These are phyloP conservation scores for Quercus aquifolioides DNA, from an alignment of 306 rosid species.

Conservation along the genomic window DNA sequence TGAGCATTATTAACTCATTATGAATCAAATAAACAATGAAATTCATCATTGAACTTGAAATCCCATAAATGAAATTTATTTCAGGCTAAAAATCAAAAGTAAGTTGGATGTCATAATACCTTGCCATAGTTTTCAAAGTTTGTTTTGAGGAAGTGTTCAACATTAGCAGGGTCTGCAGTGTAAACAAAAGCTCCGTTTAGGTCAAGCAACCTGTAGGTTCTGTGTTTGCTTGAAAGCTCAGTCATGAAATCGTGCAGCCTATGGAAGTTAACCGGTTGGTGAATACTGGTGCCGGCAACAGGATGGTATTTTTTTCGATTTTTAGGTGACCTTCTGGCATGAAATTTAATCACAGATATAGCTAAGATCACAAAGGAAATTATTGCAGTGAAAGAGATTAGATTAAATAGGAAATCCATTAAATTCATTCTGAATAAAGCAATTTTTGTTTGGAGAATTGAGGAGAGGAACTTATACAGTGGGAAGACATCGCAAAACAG, in stretches of 20 bases:
- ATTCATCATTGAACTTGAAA: neutral
- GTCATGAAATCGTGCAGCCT: constrained; percentile 78
- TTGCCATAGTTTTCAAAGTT: constrained; percentile 79
- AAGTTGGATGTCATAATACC: constrained; percentile 31
- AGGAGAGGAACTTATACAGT: no score
- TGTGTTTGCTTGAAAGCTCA: constrained; percentile 59
- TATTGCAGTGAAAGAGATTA: constrained; percentile 17
- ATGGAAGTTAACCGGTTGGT: constrained; percentile 66
- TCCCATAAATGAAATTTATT: neutral
- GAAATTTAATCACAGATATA: constrained; percentile 17
- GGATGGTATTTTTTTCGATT: constrained; percentile 54
- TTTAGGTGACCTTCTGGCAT: constrained; percentile 12
- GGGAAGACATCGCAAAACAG: no score
- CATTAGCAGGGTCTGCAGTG: constrained; percentile 67
- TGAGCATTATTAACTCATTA: no score
- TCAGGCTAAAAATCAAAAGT: no score
- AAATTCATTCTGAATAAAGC: no score
- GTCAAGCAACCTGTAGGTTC: constrained; percentile 61
- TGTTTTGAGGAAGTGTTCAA: constrained; percentile 80
- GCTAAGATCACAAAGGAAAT: constrained; percentile 3
- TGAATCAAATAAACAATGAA: no score
- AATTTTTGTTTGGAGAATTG: no score
- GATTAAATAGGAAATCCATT: constrained; percentile 43
- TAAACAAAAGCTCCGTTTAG: constrained; percentile 61
- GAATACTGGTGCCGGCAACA: constrained; percentile 63